A percentile compares a stretch with the other conserved stretches of the same genome.
Evolutionary conservation across 164 flowering plant genomes (phyloP).

Genomic region (Malania oleifera): DNA sequence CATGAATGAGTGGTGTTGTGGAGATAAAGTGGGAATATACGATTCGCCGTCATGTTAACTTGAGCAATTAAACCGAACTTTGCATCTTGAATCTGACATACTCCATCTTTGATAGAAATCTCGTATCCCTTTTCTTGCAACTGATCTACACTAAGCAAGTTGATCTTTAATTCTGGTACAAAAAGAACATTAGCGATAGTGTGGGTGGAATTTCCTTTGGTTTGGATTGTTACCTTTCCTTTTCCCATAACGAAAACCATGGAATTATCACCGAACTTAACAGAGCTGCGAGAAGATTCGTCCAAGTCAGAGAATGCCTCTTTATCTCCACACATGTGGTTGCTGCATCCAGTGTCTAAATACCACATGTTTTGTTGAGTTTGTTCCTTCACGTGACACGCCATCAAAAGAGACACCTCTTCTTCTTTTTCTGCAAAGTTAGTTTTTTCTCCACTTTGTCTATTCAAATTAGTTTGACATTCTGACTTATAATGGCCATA

Average conservation of each 20-base stretch:
- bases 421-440: not conserved
- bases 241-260: not conserved
- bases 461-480: not conserved
- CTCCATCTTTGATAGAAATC: no score
- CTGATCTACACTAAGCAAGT: not conserved
- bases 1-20: no score
- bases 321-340: no score
- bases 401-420: not conserved
- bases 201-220: not conserved
- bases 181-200: not conserved
- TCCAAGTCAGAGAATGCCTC: not conserved
- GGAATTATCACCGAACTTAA: not conserved
- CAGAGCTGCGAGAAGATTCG: not conserved
- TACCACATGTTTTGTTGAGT: no score
- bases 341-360: no score
- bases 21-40: no score
- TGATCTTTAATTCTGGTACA: not conserved
- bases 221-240: not conserved
- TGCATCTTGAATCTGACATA: no score
- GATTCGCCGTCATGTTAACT: no score
- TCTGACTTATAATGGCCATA: not conserved
- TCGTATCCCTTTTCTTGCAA: not conserved
- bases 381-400: no score
- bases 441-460: not conserved
- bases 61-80: no score